Conservation (phyloP, 2,329 filamentous ascomycete genomes). For the Incumbomyces lentus region DNA sequence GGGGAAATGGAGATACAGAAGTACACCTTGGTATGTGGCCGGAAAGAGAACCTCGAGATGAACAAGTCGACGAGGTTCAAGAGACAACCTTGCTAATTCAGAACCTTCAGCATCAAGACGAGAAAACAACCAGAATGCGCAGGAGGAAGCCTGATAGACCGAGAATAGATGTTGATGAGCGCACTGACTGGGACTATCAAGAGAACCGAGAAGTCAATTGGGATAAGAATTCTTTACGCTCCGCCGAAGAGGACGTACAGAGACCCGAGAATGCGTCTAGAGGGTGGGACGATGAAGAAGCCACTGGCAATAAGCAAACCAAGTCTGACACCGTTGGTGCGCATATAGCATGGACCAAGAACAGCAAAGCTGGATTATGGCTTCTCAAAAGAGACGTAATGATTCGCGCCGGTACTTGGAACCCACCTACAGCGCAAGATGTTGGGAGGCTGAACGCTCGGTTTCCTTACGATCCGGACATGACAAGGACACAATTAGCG, state of each 20-base stretch:
- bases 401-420: slow-evolving; percentile 11
- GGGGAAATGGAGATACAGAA: slow-evolving; percentile 8
- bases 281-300: too few species aligned
- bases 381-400: slow-evolving; percentile 10
- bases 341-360: background rate
- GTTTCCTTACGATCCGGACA: slow-evolving; percentile 15
- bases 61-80: background rate
- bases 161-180: slow-evolving; percentile 12
- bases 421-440: background rate
- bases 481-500: slow-evolving; percentile 12
- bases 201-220: background rate
- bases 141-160: slow-evolving; percentile 7
- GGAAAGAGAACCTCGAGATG: background rate
- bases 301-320: too few species aligned
- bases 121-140: slow-evolving; percentile 8
- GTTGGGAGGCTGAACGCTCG: slow-evolving; percentile 3
- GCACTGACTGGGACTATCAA: background rate
- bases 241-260: too few species aligned
- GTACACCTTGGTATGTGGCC: slow-evolving; percentile 17
- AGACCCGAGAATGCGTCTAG: too few species aligned
- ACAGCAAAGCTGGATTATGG: slow-evolving; percentile 11
- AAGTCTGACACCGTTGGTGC: background rate
- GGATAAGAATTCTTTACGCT: background rate
- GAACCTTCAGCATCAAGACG: slow-evolving; percentile 10
- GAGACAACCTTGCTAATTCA: slow-evolving; percentile 7